A percentile compares a stretch with the other conserved stretches of the same genome.
These are phyloP conservation scores for Chlamydomonas urium DNA, from an alignment of 139 green algal genomes.

Conservation along the genomic window DNA sequence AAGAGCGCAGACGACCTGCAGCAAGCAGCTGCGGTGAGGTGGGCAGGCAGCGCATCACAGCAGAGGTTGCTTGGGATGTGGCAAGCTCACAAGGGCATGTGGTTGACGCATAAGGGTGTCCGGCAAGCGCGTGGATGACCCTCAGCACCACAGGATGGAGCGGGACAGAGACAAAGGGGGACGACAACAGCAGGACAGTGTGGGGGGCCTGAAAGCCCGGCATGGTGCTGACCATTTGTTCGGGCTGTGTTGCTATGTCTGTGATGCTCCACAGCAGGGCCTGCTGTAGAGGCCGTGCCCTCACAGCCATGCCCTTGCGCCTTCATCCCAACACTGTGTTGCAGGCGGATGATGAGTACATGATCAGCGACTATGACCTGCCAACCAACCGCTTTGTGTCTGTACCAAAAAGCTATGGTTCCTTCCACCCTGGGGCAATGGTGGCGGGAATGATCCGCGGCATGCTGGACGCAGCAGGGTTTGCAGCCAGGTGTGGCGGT, in stretches of 20 bases:
- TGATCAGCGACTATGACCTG: slow-evolving; percentile 92
- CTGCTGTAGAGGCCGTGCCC: no score
- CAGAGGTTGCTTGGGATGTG: neutral
- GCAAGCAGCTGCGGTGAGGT: slow-evolving; percentile 74
- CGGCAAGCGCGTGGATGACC: no score
- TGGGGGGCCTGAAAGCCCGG: no score
- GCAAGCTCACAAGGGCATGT: no score
- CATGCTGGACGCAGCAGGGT: slow-evolving; percentile 84
- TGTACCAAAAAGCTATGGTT: slow-evolving; percentile 85
- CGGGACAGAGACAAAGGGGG: no score
- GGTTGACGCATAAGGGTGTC: no score
- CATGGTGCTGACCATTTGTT: no score
- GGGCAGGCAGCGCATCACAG: neutral
- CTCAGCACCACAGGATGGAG: no score
- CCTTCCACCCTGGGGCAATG: slow-evolving; percentile 86
- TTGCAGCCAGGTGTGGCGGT: slow-evolving; percentile 72
- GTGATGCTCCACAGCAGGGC: no score
- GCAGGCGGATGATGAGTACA: slow-evolving; percentile 92
- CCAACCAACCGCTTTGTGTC: slow-evolving; percentile 83
- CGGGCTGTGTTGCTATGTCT: no score
- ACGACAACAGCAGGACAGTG: no score
- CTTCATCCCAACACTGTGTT: neutral
- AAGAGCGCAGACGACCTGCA: slow-evolving; percentile 91
- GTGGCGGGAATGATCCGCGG: slow-evolving; percentile 90
- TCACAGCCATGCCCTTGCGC: neutral